A percentile compares a stretch with the other conserved stretches of the same genome.
These are phyloP conservation scores for Phellopilus nigrolimitatus DNA, from an alignment of 1,284 basidiomycete species.

Conservation along the genomic window DNA sequence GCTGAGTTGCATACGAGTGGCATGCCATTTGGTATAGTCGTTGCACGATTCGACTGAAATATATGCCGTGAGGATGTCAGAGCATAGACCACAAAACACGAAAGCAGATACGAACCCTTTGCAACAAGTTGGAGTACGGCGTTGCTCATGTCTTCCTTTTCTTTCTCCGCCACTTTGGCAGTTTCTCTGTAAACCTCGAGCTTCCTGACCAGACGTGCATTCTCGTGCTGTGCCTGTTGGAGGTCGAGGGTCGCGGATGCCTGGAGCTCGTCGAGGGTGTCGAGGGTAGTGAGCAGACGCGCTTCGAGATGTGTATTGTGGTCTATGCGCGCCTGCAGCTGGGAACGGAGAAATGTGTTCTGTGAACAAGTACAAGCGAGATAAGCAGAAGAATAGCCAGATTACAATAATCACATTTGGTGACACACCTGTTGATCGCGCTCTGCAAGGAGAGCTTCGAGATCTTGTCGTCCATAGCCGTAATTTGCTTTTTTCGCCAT, in stretches of 20 bases:
- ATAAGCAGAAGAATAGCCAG: background rate
- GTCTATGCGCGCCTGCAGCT: constrained; percentile 37
- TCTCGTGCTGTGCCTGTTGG: constrained; percentile 32
- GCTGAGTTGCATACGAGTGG: constrained; percentile 40
- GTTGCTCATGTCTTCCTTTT: constrained; percentile 50
- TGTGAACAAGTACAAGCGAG: background rate
- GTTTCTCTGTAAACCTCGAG: constrained; percentile 33
- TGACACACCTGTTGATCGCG: constrained; percentile 14
- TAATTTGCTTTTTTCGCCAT: constrained; percentile 10
- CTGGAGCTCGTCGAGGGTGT: constrained; percentile 45
- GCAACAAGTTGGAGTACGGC: constrained; percentile 49
- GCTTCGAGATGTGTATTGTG: constrained; percentile 44
- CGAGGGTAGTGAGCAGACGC: constrained; percentile 45
- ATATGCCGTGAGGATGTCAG: constrained; percentile 18
- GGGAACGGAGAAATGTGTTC: constrained; percentile 36
- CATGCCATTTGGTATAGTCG: constrained; percentile 48
- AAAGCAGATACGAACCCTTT: constrained; percentile 43
- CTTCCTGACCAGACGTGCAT: constrained; percentile 35
- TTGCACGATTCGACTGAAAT: constrained; percentile 47
- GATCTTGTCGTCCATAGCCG: constrained; percentile 5
- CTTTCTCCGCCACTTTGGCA: constrained; percentile 37
- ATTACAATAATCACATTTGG: background rate
- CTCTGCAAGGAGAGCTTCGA: constrained; percentile 7
- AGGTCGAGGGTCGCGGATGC: constrained; percentile 39
- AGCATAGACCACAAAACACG: background rate